Percentiles rank a stretch among this genome's conserved stretches.
Conservation (phyloP, 2,329 filamentous ascomycete species). For the Neopestalotiopsis sp. region DNA sequence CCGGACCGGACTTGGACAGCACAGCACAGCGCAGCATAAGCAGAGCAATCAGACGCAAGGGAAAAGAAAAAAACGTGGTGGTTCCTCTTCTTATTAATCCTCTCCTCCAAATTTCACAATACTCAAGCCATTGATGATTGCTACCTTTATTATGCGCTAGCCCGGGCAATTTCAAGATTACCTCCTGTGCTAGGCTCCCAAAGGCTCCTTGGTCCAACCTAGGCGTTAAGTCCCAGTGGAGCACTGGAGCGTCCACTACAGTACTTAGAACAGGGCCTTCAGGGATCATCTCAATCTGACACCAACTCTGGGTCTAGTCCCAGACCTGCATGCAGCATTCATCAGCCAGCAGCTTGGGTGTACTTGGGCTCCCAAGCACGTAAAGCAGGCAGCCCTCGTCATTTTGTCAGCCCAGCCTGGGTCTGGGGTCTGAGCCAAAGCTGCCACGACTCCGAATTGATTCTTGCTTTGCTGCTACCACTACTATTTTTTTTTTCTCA, state of each 20-base stretch:
- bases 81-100: background rate
- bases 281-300: conserved; percentile 4
- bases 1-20: no score
- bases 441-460: conserved; percentile 13
- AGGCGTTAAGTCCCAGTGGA: background rate
- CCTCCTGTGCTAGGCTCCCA: no score
- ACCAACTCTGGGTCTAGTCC: background rate
- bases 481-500: conserved; percentile 1
- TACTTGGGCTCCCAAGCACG: background rate
- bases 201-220: no score
- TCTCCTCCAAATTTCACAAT: conserved; percentile 7
- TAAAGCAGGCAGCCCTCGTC: background rate
- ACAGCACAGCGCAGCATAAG: no score
- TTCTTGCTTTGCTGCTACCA: background rate
- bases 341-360: background rate
- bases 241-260: background rate
- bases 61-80: no score
- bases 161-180: conserved; percentile 8
- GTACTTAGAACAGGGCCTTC: conserved; percentile 3
- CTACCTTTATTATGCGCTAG: background rate
- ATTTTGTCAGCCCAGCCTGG: background rate
- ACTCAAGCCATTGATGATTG: background rate
- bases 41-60: no score
- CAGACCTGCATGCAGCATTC: background rate
- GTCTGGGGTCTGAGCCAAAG: conserved; percentile 4